phyloP scores from a whole-genome alignment of 306 rosid genomes.

The Ceratonia siliqua region DNA sequence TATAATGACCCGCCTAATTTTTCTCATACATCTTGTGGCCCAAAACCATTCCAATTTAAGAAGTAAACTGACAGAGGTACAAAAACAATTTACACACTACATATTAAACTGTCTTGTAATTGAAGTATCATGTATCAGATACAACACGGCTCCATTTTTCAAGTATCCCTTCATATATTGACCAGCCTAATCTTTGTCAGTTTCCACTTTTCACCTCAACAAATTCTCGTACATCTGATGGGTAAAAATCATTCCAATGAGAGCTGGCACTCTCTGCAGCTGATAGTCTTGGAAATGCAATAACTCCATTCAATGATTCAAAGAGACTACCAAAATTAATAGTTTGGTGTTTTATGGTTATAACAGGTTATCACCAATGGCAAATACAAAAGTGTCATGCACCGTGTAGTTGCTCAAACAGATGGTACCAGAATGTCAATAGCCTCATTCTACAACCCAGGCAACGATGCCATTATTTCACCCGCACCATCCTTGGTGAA shows the following conservation, averaged over 20 bases:
- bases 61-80: too few species aligned
- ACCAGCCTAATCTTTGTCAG: neutral
- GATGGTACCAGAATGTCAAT: conserved; percentile 88
- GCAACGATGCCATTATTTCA: conserved; percentile 75
- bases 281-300: neutral
- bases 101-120: too few species aligned
- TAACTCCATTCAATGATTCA: neutral
- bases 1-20: neutral
- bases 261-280: neutral
- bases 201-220: neutral
- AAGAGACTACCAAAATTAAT: neutral
- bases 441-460: conserved; percentile 96
- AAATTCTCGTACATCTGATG: neutral
- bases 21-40: too few species aligned
- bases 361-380: conserved; percentile 86
- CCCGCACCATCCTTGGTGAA: conserved; percentile 80
- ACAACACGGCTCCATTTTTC: too few species aligned
- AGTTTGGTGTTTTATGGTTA: neutral
- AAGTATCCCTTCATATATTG: neutral
- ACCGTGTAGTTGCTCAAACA: conserved; percentile 73
- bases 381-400: conserved; percentile 85
- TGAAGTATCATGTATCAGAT: too few species aligned
- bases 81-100: too few species aligned
- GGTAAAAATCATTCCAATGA: neutral
- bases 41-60: neutral